Evolutionary conservation across 768 basidiomycete species (phyloP).

Genomic region (Naganishia onofrii): DNA sequence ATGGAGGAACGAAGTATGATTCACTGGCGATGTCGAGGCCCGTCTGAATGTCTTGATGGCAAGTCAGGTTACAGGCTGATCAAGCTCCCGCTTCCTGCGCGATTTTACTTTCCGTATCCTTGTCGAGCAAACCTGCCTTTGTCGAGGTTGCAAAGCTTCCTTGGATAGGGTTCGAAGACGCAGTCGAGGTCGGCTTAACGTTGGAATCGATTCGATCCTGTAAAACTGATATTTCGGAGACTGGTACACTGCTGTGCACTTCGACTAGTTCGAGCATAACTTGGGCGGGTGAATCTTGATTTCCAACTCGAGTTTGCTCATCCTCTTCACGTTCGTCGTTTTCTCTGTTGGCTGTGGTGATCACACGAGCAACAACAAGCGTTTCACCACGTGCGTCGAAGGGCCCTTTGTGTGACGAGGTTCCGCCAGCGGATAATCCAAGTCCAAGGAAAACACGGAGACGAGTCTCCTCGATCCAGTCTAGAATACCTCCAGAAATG

Average conservation of each 20-base stretch:
- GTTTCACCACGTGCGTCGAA: neutral
- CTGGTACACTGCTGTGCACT: neutral
- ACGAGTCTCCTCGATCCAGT: slow-evolving; percentile 18
- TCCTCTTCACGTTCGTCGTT: slow-evolving; percentile 16
- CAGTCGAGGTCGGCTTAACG: neutral
- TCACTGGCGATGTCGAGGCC: no score
- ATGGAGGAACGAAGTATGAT: no score
- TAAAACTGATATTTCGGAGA: neutral
- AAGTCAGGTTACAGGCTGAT: no score
- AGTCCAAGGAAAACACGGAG: slow-evolving; percentile 6
- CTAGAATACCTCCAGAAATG: slow-evolving; percentile 1
- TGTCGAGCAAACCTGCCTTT: neutral
- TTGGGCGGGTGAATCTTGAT: slow-evolving; percentile 3
- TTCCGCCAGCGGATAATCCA: neutral
- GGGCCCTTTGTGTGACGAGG: neutral
- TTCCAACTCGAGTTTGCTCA: neutral
- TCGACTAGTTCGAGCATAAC: slow-evolving; percentile 8
- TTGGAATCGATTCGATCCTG: neutral
- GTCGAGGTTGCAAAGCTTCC: neutral
- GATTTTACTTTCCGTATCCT: neutral
- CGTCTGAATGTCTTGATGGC: no score
- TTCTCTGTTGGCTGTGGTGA: neutral
- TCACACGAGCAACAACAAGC: neutral
- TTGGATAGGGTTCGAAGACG: neutral
- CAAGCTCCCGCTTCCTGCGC: neutral